Evolutionary conservation across 768 basidiomycete species (phyloP).

Genomic region (Cantharellus anzutake): DNA sequence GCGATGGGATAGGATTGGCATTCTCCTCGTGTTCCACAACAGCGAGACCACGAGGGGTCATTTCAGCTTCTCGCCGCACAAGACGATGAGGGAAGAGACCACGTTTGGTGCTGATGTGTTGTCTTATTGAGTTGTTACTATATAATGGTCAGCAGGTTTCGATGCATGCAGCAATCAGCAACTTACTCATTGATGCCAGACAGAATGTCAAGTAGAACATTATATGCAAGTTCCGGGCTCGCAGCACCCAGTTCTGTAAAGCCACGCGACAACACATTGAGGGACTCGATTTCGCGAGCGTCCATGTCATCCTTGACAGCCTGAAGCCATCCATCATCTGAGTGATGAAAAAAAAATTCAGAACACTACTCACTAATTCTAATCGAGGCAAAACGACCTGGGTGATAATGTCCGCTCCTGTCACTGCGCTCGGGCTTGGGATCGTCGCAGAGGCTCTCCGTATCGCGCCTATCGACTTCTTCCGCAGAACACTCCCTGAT

Average conservation of each 20-base stretch:
- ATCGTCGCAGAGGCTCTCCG: neutral
- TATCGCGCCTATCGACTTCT: neutral
- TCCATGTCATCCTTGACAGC: constrained; percentile 41
- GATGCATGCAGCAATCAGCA: constrained; percentile 1
- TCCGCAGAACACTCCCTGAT: neutral
- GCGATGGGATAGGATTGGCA: constrained; percentile 12
- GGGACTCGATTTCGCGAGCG: constrained; percentile 69
- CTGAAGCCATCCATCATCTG: constrained; percentile 1
- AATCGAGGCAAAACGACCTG: constrained; percentile 72
- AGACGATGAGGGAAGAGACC: constrained; percentile 66
- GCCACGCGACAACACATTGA: constrained; percentile 78
- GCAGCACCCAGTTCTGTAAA: constrained; percentile 70
- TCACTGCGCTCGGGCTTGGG: constrained; percentile 6
- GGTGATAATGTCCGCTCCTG: constrained; percentile 39
- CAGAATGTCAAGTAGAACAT: constrained; percentile 73
- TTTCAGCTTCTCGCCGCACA: constrained; percentile 60
- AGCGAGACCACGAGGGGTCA: constrained; percentile 68
- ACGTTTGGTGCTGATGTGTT: constrained; percentile 66
- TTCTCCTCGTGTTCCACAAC: constrained; percentile 62
- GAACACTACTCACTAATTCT: constrained; percentile 35
- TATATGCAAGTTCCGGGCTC: constrained; percentile 75
- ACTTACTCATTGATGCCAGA: constrained; percentile 82
- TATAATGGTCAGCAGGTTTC: constrained; percentile 1
- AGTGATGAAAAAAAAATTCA: neutral
- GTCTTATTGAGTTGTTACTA: constrained; percentile 61